Evolutionary conservation across 768 basidiomycete genomes (phyloP).

Genomic region (Mycena kentingensis): DNA sequence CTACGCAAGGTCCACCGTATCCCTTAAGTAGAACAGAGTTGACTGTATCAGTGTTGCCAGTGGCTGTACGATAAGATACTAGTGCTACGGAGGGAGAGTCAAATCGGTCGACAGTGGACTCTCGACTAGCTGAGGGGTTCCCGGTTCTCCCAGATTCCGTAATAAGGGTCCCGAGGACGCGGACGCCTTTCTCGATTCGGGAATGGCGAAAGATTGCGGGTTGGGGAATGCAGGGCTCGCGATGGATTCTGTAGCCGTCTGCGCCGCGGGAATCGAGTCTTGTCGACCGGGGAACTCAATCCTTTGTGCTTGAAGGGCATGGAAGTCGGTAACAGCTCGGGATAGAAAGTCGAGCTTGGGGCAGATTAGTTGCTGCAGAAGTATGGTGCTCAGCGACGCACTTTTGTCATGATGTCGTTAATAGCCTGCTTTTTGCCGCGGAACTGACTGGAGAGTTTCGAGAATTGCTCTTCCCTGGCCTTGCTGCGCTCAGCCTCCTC

Average conservation of each 20-base stretch:
- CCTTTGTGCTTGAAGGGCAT: constrained; percentile 48
- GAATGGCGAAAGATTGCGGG: neutral
- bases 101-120: neutral
- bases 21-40: too few species aligned
- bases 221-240: neutral
- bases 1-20: too few species aligned
- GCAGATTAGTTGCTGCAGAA: constrained; percentile 4
- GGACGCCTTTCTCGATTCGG: neutral
- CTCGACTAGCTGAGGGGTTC: neutral
- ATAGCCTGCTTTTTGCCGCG: constrained; percentile 70
- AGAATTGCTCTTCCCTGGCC: constrained; percentile 68
- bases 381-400: constrained; percentile 28
- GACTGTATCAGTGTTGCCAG: too few species aligned
- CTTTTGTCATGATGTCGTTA: constrained; percentile 74
- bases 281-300: constrained; percentile 41
- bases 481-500: constrained; percentile 57
- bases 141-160: neutral
- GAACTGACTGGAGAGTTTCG: constrained; percentile 66
- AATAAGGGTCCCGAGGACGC: neutral
- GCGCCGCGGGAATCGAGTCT: constrained; percentile 24
- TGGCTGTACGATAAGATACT: too few species aligned
- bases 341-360: constrained; percentile 61
- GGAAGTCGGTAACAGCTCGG: constrained; percentile 50
- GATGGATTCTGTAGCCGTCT: constrained; percentile 3
- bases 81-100: neutral